Conservation (phyloP, 2,329 filamentous ascomycete genomes). For the Leptographium flavum region DNA sequence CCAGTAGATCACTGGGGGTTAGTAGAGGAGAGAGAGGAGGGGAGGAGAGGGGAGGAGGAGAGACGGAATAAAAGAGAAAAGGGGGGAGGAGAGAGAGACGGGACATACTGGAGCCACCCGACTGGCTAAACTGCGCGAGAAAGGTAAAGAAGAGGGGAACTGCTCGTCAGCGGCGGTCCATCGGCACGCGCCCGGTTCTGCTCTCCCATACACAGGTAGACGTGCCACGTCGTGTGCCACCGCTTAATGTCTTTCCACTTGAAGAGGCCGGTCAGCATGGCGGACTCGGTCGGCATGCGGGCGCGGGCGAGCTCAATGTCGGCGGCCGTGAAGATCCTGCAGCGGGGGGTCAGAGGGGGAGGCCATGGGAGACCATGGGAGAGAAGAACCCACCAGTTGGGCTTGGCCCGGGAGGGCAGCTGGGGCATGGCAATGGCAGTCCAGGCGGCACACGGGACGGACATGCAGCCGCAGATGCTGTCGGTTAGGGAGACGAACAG, state of each 20-base stretch:
- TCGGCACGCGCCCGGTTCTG: too few relatives aligned
- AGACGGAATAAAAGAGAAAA: background rate
- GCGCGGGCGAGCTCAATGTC: slow-evolving; percentile 13
- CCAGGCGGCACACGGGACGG: slow-evolving; percentile 15
- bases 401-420: slow-evolving; percentile 13
- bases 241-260: slow-evolving; percentile 17
- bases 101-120: slow-evolving; percentile 13
- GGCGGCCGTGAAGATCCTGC: slow-evolving; percentile 14
- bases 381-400: slow-evolving; percentile 14
- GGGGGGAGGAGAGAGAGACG: background rate
- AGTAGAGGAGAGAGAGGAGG: background rate
- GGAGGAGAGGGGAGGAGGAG: background rate
- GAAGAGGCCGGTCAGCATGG: slow-evolving; percentile 14
- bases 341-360: too few relatives aligned
- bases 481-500: too few relatives aligned
- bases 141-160: slow-evolving; percentile 15
- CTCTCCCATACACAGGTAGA: slow-evolving; percentile 16
- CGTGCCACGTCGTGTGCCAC: slow-evolving; percentile 18
- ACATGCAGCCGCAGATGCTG: slow-evolving; percentile 15
- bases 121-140: slow-evolving; percentile 12
- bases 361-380: too few relatives aligned
- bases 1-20: slow-evolving; percentile 15
- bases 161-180: slow-evolving; percentile 1
- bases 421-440: slow-evolving; percentile 16
- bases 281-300: slow-evolving; percentile 14